Evolutionary conservation across 257 asterid genomes (phyloP), one percentile per base, ranked within the genome.

Genomic region (Lycium ferocissimum): DNA sequence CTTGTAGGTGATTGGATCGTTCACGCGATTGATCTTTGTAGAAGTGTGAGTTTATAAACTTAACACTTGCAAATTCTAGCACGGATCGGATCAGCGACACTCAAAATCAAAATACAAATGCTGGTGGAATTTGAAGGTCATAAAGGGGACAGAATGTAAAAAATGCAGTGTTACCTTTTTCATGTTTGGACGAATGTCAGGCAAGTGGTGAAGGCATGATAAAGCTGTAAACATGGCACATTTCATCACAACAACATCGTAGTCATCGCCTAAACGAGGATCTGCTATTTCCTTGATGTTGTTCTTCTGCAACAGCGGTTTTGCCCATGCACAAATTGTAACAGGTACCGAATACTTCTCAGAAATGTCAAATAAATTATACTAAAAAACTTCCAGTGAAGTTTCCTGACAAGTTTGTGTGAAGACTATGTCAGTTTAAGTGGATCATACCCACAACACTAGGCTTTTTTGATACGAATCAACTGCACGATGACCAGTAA

Each of bases 401-500:
- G 11, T 67, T 35, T 0, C 6, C 6, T 49, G 61, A 47, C 43
- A 22, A 20, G 40, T 65, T 65, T 65, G 6, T 65, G 43, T 11
- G 10, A 10, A 65, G 43, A 65, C 8, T 26, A 26, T 65, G 72
- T 65, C 17, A 22, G 45, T 33, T 56, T 38, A 82, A 1, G 59
- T 71, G 59, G 45, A 83, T 10, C 97, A 17, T 94, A 97, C 99
- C 99, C 99, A 97, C 89, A 95, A 87, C 81, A 91, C 99, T 49
- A 97, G 97, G 94, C 98, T 97, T 82, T 94, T 98, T 62, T 91
- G 81, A 43, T 90, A 84, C 13, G 95, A 91, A 88, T 94, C 95
- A 84, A 97, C 99, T 47, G 99, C 98, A 47, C 90, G 94, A 6
- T 95, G 98, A 51, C 99, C 98, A 53, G 99, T 96, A 67, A 96